Conservation (phyloP, 2,329 filamentous ascomycete genomes). For the Corynespora cassiicola region DNA sequence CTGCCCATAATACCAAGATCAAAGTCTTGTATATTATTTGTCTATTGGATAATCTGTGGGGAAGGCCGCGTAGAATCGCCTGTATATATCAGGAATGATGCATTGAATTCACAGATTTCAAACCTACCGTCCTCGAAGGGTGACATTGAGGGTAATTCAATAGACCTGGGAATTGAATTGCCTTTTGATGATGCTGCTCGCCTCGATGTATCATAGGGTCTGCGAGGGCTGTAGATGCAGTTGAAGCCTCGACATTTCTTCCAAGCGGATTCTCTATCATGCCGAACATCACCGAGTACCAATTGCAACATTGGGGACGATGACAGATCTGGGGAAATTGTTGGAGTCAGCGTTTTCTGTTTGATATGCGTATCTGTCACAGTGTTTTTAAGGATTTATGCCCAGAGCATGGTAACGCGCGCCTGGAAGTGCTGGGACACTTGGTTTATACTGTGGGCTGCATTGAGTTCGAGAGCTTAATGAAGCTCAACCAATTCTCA, state of each 20-base stretch:
- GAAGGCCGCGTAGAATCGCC: neutral
- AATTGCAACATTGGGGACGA: constrained; percentile 1
- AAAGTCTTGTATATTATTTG: no score
- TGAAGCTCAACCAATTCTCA: neutral
- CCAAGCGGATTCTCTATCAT: constrained; percentile 1
- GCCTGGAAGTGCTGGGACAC: constrained; percentile 1
- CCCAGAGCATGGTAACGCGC: neutral
- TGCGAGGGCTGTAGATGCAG: neutral
- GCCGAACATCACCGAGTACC: neutral
- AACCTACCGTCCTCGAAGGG: no score
- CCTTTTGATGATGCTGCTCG: neutral
- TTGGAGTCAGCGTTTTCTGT: neutral
- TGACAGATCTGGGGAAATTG: neutral
- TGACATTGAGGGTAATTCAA: no score
- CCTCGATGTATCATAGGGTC: constrained; percentile 1
- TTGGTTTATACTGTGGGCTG: constrained; percentile 1
- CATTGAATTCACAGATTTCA: no score
- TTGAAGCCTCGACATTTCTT: neutral
- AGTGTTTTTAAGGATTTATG: neutral
- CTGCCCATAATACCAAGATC: no score
- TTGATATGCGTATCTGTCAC: neutral
- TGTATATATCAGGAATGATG: no score
- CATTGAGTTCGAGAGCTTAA: neutral
- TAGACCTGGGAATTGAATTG: no score
- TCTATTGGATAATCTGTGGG: neutral